Evolutionary conservation across 129 eudicot genomes (phyloP).

Genomic region (Helichrysum umbraculigerum): DNA sequence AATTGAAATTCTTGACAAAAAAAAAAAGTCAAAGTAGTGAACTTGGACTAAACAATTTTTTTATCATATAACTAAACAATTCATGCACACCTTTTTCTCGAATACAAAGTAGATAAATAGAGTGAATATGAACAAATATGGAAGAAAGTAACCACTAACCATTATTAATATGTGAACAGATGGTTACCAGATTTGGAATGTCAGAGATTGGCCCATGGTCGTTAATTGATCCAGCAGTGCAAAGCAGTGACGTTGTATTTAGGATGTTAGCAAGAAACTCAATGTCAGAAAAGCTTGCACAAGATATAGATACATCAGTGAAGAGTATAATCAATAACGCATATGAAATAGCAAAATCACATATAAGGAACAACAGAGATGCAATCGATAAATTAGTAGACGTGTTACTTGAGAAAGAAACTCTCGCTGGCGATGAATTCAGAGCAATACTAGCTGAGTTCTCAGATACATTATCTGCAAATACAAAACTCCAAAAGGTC

Average conservation of each 20-base stretch:
- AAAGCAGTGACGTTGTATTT: slow-evolving; percentile 62
- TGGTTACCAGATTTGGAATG: slow-evolving; percentile 84
- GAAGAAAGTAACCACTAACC: not conserved
- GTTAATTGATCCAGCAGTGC: slow-evolving; percentile 59
- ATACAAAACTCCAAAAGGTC: not conserved
- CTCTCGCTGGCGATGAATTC: slow-evolving; percentile 77
- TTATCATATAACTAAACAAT: not conserved
- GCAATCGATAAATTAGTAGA: slow-evolving; percentile 73
- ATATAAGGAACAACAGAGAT: slow-evolving; percentile 62
- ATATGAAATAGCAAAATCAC: slow-evolving; percentile 65
- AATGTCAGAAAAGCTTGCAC: slow-evolving; percentile 86
- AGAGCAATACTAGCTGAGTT: slow-evolving; percentile 61
- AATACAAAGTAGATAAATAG: not conserved
- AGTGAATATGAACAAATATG: not conserved
- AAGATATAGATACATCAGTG: slow-evolving; percentile 67
- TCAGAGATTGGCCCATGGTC: slow-evolving; percentile 93
- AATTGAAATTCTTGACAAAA: not conserved
- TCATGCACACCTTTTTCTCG: not conserved
- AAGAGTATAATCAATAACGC: slow-evolving; percentile 57
- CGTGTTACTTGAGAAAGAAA: slow-evolving; percentile 74
- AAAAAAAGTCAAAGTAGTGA: not conserved
- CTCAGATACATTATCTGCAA: slow-evolving; percentile 33
- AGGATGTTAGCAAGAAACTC: slow-evolving; percentile 83
- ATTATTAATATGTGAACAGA: slow-evolving; percentile 37
- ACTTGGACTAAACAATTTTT: not conserved